Percentiles rank a stretch among this genome's conserved stretches.
These are phyloP conservation scores for Neofusicoccum cordaticola DNA, from an alignment of 2,329 filamentous ascomycete genomes.

Conservation along the genomic window DNA sequence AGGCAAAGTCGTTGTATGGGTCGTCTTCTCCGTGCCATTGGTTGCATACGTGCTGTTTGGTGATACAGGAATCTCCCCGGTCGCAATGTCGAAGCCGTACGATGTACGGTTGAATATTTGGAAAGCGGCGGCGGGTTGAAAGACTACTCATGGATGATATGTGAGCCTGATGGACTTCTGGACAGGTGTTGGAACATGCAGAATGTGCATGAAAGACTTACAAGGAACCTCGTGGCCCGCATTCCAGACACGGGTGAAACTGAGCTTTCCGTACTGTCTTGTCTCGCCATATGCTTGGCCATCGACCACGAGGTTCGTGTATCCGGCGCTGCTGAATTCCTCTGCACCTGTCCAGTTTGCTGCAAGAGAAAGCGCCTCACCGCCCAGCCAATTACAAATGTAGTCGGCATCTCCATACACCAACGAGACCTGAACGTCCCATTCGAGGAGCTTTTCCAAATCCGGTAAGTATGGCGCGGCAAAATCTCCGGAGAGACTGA, in stretches of 20 bases:
- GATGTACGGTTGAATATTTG: conserved; percentile 52
- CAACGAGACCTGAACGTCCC: neutral
- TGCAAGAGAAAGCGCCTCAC: neutral
- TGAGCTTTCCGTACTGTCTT: conserved; percentile 69
- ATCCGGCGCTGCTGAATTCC: conserved; percentile 64
- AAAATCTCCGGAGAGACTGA: conserved; percentile 35
- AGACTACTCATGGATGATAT: neutral
- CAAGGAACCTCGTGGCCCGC: conserved; percentile 53
- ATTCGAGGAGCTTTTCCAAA: neutral
- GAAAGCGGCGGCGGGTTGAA: conserved; percentile 49
- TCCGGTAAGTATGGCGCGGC: conserved; percentile 38
- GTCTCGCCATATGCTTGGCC: conserved; percentile 62
- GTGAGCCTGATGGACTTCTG: too few relatives aligned
- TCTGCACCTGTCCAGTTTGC: conserved; percentile 48
- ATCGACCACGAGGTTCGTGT: conserved; percentile 66
- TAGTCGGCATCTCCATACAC: conserved; percentile 12
- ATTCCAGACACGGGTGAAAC: conserved; percentile 52
- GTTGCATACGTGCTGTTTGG: neutral
- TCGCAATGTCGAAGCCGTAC: conserved; percentile 49
- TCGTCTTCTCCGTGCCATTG: neutral
- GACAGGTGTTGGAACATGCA: neutral
- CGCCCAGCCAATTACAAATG: conserved; percentile 12
- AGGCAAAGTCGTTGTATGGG: neutral
- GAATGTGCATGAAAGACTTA: neutral
- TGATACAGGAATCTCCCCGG: conserved; percentile 36